Base-by-base conservation (phyloP, 2,329 filamentous ascomycete species). In the Alternaria consortialis region DNA sequence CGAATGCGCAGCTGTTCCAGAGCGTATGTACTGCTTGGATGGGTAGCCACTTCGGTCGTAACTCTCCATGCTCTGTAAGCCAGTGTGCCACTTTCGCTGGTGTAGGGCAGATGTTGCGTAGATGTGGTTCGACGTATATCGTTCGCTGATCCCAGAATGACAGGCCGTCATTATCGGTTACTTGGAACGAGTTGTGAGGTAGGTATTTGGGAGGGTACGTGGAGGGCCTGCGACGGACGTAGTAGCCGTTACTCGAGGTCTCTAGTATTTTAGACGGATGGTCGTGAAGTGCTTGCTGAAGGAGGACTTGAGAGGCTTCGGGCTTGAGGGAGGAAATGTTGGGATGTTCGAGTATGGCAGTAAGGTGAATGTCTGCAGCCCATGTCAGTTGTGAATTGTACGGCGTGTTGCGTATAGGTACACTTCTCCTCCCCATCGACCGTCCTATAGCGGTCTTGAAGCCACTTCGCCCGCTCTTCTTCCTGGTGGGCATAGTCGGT, bases 41-140 rank as follows among this genome's bases (percentile, higher is more conserved):
- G 2, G 76, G 76, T 17, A 77, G 59, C 75, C 73, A 77, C 53
- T 77, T 77, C 7, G 67, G 51, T 42, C 65, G 67, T 23, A 77
- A 17, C 13, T 70, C 56, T 11, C 74, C 75, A 44, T 77, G 65
- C 34, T 71, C 54, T 39, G 68, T 60, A n/a, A 79, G 64, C 71
- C 71, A 77, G 20, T 74, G 62, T 31, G 75, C 70, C 2, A 78
- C 65, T 44, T 63, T 73, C 2, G 74, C 74, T 2, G 74, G 75
- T 32, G 66, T 73, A 40, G 73, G 70, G 51, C 71, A 76, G 7
- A 77, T 62, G 34, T 69, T 69, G 29, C 70, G 71, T 8, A 70
- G 47, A 54, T 77, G 76, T n/a, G 76, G 75, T 50, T 79, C 76
- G 29, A 79, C 72, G 42, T 79, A 79, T 40, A 79, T 74, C 17